Evolutionary conservation across 148 eudicot genomes (phyloP), one percentile per base, ranked within the genome.

Genomic region (Chenopodium suecicum): DNA sequence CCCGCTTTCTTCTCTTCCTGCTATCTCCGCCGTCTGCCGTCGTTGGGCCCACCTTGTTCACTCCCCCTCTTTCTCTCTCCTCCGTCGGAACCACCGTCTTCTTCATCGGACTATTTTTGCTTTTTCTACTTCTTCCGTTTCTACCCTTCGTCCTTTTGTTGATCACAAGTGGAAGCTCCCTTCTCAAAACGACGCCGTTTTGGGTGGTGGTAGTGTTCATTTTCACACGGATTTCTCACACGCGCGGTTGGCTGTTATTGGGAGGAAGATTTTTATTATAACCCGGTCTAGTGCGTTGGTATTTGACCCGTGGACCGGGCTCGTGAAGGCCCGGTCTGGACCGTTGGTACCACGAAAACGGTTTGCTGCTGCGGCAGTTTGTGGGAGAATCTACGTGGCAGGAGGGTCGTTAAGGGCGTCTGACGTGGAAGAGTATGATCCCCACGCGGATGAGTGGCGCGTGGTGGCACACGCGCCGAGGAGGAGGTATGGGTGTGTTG

Each of bases 401-500:
- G 97, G 98, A 1, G 97, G 98, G 34, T 86, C 93, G 1, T 64
- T 89, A 16, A 74, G 90, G 41, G 65, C 87, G 7, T 73, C 91
- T 10, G 87, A 89, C 23, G 92, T 94, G 34, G 98, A 94, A 82
- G 93, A 91, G 76, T 94, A 87, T 77, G 90, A 93, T 12, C 95
- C 95, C 2, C 65, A 66, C 2, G 70, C 10, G n/a, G 82, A 89
- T 9, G 22, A 71, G 8, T 94, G 98, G 98, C 85, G 89, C 78
- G 92, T 91, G 85, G 90, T 94, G 0, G 46, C 85, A 0, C 56
- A 89, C 80, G 91, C 94, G 77, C 98, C 97, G 9, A 80, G 95
- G 85, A 86, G 74, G 84, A 85, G 98, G 67, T 94, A 94, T 64
- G 98, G 97, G 0, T 94, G 98, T 79, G 44, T 94, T 9, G 97